Conservation (phyloP, 2,329 filamentous ascomycete species). For the Pseudogymnoascus sp. region DNA sequence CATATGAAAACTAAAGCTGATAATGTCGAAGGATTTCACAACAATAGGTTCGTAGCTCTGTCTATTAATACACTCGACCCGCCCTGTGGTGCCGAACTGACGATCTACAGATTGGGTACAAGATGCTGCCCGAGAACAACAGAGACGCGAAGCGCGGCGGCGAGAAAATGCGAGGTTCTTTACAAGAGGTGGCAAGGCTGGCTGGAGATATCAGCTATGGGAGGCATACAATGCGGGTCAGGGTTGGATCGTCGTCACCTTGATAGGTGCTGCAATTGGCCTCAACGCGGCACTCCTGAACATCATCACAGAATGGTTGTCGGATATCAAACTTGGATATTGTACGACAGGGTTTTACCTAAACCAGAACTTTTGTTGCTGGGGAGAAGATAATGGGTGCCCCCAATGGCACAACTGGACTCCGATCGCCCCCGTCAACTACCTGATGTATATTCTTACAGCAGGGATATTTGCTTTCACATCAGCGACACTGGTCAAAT, state of each 20-base stretch:
- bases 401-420: constrained; percentile 88
- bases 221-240: constrained; percentile 94
- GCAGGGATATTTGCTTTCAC: constrained; percentile 77
- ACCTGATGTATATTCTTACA: constrained; percentile 80
- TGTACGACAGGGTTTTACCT: constrained; percentile 94
- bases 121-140: constrained; percentile 85
- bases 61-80: constrained; percentile 15
- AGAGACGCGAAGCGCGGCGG: constrained; percentile 69
- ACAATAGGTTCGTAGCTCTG: constrained; percentile 60
- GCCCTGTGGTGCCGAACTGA: constrained; percentile 29
- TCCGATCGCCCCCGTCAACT: constrained; percentile 69
- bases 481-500: constrained; percentile 77
- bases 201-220: constrained; percentile 74
- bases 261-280: constrained; percentile 87
- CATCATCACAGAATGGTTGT: constrained; percentile 94
- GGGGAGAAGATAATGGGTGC: constrained; percentile 88
- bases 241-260: constrained; percentile 93
- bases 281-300: constrained; percentile 89
- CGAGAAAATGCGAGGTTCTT: constrained; percentile 68
- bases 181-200: constrained; percentile 54
- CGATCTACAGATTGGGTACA: constrained; percentile 80
- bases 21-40: constrained; percentile 66
- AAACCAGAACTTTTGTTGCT: constrained; percentile 97
- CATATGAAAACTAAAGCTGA: constrained; percentile 13
- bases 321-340: constrained; percentile 92